Conservation (phyloP, 192 early-diverging fungal species). For the Phlyctochytrium bullatum region DNA sequence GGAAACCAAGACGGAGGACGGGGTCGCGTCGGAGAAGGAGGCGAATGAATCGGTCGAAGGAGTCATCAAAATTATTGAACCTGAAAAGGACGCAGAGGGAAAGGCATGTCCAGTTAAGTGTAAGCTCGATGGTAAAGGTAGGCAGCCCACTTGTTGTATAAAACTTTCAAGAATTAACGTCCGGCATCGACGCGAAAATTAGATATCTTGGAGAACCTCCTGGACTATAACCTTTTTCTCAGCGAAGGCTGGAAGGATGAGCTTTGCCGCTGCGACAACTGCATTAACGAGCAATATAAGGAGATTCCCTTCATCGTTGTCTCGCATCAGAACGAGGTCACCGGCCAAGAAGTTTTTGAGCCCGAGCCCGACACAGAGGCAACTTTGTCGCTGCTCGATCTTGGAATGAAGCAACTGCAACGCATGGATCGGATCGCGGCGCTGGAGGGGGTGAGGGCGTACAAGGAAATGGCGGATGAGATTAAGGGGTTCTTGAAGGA, state of each 20-base stretch:
- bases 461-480: constrained; percentile 63
- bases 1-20: not conserved
- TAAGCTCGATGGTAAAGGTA: no score
- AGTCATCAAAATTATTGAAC: not conserved
- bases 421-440: constrained; percentile 72
- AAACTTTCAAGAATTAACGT: no score
- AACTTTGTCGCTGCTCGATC: constrained; percentile 69
- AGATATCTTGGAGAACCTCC: not conserved
- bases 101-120: no score
- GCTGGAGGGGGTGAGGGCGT: constrained; percentile 76
- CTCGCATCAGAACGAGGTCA: not conserved
- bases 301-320: constrained; percentile 43
- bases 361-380: constrained; percentile 75
- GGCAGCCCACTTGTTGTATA: no score
- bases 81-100: no score
- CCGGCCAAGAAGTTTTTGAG: constrained; percentile 67
- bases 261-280: constrained; percentile 65
- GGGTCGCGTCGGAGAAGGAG: not conserved
- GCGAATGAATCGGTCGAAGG: not conserved
- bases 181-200: no score
- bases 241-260: constrained; percentile 69
- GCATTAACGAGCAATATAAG: constrained; percentile 44
- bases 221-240: constrained; percentile 59
- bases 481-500: constrained; percentile 66
- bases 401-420: constrained; percentile 69